Base-by-base conservation (phyloP, 805 yeast species). In the Candida montana region DNA sequence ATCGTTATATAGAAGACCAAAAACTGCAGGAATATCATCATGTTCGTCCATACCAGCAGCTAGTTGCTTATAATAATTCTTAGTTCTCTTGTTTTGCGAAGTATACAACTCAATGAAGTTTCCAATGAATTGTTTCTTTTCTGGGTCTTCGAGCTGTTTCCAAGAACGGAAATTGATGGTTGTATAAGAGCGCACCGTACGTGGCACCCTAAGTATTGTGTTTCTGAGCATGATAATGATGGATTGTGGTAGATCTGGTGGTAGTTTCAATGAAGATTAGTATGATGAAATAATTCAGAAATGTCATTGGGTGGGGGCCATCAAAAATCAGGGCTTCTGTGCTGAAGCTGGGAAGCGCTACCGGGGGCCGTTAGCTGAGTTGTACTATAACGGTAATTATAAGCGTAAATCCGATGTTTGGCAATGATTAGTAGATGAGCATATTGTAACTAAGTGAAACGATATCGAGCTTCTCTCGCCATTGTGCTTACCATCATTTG, bases 1-100 rank as follows among this genome's bases (percentile, higher is more conserved):
- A 35, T 64, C 68, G 37, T 59, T 62, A 51, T 64, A 64, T n/a
- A 64, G 37, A n/a, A 64, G 45, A 3, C 68, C 68, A 44, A 62
- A 64, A n/a, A 63, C 58, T 23, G 64, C 55, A 16, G 68, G 68
- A 18, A 64, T 57, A 37, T 64, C 68, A 38, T 52, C 61, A 35
- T 53, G 50, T 33, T 62, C 68, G 8, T 63, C 66, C 68, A 64
- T 64, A 1, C 64, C 68, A 11, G 50, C 47, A 1, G 64, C 58
- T 23, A 64, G 35, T n/a, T 61, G 61, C 23, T 55, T 55, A 44
- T 62, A 61, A 44, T 64, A 63, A 38, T 65, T 63, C 49, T 63
- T 63, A 9, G 62, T 57, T 37, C 61, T 56, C 8, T 61, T 61
- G 41, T 64, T 57, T 43, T 58, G 62, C 32, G 58, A 58, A 28